Evolutionary conservation across 225 moss, liverwort and hornwort species (phyloP), one percentile per base, ranked within the genome.

Genomic region (Asterella californica): DNA sequence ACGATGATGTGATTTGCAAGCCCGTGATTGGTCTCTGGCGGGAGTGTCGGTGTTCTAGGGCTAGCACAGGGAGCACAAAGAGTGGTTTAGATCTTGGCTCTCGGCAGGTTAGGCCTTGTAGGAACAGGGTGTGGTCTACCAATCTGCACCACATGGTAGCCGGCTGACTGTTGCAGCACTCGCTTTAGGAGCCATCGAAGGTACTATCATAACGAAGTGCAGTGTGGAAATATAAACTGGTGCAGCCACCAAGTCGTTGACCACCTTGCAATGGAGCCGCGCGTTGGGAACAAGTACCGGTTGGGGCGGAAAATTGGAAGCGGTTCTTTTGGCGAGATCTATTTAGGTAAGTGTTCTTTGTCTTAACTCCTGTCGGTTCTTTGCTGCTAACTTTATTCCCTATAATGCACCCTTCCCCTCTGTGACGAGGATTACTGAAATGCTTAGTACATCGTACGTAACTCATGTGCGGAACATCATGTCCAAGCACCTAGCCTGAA

Each of bases 261-360:
- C 87, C 80, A 60, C 65, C 72, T 82, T 87, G 81, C 84, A 79
- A 96, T 94, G 96, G 96, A 96, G 83, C 92, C 92, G 52, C 91
- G 90, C 68, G 91, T 96, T 78, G 94, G 92, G 48, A 96, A 94
- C 89, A 92, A 94, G 92, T 96, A 94, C 82, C 89, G 94, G 79
- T 88, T 96, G 86, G 96, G 96, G 55, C 96, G 96, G 65, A 96
- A 96, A 96, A 96, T 96, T 90, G 96, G 96, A 78, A 96, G 96
- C 82, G 96, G 96, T 81, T 96, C 96, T 79, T 96, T 96, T 60
- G 96, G 96, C 38, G 96, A 96, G 94, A 96, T 96, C 94, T 96
- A 96, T 72, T 83, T 96, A 82, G 96, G 96, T 96, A 88, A 90
- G 94, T 85, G 0, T 1, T 22, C 27, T 30, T 78, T 60, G 12